Percentiles rank a stretch among this genome's conserved stretches.
These are phyloP conservation scores for Henckelia pumila DNA, from an alignment of 257 asterid species.

Conservation along the genomic window DNA sequence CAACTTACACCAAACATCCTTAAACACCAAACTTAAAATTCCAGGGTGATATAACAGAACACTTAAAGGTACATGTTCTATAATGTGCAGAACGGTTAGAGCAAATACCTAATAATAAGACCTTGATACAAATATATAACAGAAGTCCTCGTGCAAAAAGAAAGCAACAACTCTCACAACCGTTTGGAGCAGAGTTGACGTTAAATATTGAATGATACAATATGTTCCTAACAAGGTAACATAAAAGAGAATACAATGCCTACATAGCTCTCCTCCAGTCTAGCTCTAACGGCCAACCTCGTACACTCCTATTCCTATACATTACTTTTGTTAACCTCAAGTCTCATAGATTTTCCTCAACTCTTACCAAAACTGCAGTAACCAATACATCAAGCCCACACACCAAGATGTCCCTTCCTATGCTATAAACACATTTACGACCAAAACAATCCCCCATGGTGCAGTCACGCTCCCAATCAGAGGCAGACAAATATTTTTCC, in stretches of 20 bases:
- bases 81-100: background rate
- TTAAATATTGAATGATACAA: no score
- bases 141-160: background rate
- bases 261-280: background rate
- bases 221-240: background rate
- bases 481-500: no score
- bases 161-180: background rate
- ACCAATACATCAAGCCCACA: no score
- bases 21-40: background rate
- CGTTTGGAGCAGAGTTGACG: background rate
- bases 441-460: no score
- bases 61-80: background rate
- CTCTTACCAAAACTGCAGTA: no score
- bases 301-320: background rate
- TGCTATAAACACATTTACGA: no score
- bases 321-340: background rate
- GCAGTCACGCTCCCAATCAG: no score
- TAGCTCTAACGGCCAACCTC: background rate
- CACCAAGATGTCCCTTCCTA: no score
- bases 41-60: background rate
- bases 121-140: background rate
- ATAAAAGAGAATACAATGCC: no score
- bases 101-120: background rate
- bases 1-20: conserved; percentile 3
- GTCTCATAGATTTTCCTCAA: background rate